Conservation (phyloP, 129 eudicot species). For the Centella asiatica region DNA sequence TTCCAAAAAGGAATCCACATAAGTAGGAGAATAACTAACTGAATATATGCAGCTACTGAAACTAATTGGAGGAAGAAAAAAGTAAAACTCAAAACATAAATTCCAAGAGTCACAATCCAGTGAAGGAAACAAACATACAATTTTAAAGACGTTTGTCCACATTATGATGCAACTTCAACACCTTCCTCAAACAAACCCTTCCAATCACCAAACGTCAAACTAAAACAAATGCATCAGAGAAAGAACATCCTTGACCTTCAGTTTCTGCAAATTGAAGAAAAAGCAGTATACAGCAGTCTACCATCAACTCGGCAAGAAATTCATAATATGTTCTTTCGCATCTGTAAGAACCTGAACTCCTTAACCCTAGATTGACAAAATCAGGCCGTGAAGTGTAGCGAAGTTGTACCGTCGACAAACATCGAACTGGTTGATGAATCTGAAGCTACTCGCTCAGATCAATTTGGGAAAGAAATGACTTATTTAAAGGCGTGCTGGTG, state of each 20-base stretch:
- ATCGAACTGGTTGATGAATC: too few species aligned
- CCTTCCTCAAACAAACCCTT: slow-evolving; percentile 14
- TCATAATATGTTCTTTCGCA: too few species aligned
- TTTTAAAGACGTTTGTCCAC: slow-evolving; percentile 97
- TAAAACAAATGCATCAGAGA: slow-evolving; percentile 17
- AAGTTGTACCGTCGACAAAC: too few species aligned
- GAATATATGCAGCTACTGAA: neutral
- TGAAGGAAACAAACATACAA: slow-evolving; percentile 43
- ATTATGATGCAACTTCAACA: slow-evolving; percentile 26
- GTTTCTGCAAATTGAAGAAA: slow-evolving; percentile 11
- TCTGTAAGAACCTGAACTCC: too few species aligned
- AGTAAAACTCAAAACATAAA: neutral
- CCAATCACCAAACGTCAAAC: slow-evolving; percentile 18
- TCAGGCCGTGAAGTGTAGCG: too few species aligned
- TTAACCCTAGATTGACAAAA: too few species aligned
- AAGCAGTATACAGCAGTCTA: neutral
- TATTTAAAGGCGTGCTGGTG: too few species aligned
- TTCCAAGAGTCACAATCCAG: neutral
- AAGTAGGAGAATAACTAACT: neutral
- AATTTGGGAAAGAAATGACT: too few species aligned
- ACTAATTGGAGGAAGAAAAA: neutral
- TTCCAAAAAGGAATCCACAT: neutral
- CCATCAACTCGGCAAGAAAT: too few species aligned
- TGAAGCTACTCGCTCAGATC: too few species aligned
- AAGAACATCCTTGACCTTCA: slow-evolving; percentile 4